Conservation (phyloP, 805 yeast species). For the Kazachstania kunashirensis region DNA sequence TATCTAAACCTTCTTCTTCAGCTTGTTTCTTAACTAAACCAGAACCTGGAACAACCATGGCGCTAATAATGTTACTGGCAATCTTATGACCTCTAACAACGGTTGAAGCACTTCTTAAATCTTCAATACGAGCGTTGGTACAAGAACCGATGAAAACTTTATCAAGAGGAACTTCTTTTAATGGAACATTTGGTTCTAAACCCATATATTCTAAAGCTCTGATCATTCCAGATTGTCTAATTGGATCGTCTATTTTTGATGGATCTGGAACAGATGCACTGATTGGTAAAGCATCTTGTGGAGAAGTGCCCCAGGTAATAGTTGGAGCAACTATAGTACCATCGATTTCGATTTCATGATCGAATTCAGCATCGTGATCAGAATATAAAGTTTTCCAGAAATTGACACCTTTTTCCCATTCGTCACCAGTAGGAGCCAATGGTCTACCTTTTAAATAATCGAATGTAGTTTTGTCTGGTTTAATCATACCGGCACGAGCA, state of each 20-base stretch:
- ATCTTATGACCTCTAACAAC: slow-evolving; percentile 85
- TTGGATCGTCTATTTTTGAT: slow-evolving; percentile 55
- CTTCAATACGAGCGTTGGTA: slow-evolving; percentile 96
- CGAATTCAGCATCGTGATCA: slow-evolving; percentile 87
- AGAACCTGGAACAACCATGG: slow-evolving; percentile 94
- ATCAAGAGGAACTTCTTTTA: slow-evolving; percentile 68
- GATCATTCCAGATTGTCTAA: slow-evolving; percentile 73
- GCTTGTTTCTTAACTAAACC: slow-evolving; percentile 92
- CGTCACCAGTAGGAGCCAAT: slow-evolving; percentile 83
- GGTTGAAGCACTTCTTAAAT: slow-evolving; percentile 87
- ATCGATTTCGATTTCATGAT: slow-evolving; percentile 67
- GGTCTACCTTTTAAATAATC: slow-evolving; percentile 90
- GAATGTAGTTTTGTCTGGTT: slow-evolving; percentile 84
- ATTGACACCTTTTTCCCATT: slow-evolving; percentile 88
- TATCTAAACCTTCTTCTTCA: slow-evolving; percentile 88
- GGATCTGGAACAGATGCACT: slow-evolving; percentile 91
- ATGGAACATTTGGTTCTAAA: slow-evolving; percentile 68
- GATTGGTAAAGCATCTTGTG: slow-evolving; percentile 96
- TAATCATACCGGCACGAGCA: slow-evolving; percentile 99
- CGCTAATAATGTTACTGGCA: slow-evolving; percentile 72
- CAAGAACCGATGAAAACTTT: slow-evolving; percentile 97
- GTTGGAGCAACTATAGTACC: slow-evolving; percentile 89
- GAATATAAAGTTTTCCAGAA: slow-evolving; percentile 87
- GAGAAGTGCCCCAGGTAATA: slow-evolving; percentile 99
- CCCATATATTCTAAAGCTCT: slow-evolving; percentile 93